Conservation (phyloP, 495 filamentous ascomycete genomes). For the Hypoxylon cercidicola region DNA sequence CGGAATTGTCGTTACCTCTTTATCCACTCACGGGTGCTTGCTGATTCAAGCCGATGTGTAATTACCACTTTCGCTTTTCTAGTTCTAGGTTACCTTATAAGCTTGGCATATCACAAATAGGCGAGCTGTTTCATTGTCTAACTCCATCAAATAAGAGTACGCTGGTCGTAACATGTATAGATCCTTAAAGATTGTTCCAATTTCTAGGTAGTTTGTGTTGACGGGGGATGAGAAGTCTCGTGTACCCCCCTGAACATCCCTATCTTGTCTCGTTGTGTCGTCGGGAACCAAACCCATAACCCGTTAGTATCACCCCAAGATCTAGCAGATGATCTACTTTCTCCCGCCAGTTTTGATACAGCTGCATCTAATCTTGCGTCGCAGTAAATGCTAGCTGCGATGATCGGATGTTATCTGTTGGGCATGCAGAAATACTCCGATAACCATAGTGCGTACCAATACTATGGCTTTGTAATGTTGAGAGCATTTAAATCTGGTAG, state of each 20-base stretch:
- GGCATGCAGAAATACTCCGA: constrained; percentile 17
- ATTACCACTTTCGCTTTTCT: constrained; percentile 8
- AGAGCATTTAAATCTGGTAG: no score
- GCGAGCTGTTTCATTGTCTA: neutral
- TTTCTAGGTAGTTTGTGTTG: no score
- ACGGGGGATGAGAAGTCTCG: no score
- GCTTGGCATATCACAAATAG: neutral
- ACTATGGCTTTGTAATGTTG: no score
- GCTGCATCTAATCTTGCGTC: neutral
- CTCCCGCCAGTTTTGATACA: neutral
- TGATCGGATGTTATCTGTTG: constrained; percentile 26
- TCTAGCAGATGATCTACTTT: no score
- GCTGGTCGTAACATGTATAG: no score
- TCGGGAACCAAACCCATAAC: no score
- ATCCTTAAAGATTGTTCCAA: no score
- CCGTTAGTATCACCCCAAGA: no score
- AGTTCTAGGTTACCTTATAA: constrained; percentile 9
- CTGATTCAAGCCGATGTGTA: neutral
- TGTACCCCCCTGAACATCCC: no score
- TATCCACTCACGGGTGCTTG: neutral
- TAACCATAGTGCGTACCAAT: neutral
- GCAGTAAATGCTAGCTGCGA: constrained; percentile 6
- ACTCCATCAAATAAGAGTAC: no score
- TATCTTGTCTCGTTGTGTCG: no score
- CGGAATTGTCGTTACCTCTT: constrained; percentile 10